A percentile compares a stretch with the other conserved stretches of the same genome.
phyloP scores from a whole-genome alignment of 768 basidiomycete species.

The Naganishia kalamii region DNA sequence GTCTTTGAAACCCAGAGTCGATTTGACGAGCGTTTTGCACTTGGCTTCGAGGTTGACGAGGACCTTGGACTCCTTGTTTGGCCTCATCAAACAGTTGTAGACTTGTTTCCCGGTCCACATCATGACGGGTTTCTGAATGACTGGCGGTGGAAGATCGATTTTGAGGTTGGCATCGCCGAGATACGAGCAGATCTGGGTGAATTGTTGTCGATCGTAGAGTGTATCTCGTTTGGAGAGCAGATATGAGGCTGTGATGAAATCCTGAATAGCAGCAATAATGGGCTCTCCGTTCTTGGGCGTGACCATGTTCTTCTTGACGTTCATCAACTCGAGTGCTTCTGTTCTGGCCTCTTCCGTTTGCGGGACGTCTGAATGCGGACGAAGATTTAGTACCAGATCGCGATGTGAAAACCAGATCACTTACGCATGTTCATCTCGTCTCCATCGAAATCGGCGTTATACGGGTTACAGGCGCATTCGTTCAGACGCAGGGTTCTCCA shows the following conservation, averaged over 20 bases:
- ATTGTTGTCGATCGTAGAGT: constrained; percentile 88
- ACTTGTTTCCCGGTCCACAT: constrained; percentile 99
- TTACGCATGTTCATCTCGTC: constrained; percentile 99
- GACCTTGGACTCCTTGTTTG: constrained; percentile 73
- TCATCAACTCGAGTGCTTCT: constrained; percentile 95
- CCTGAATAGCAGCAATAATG: constrained; percentile 98
- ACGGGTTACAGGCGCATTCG: constrained; percentile 98
- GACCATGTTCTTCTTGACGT: constrained; percentile 90
- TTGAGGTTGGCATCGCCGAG: constrained; percentile 82
- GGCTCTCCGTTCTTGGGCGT: constrained; percentile 98
- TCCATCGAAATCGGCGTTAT: constrained; percentile 98
- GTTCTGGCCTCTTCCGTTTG: constrained; percentile 98
- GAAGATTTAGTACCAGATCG: not conserved
- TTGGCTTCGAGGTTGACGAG: constrained; percentile 92
- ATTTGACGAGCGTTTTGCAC: constrained; percentile 62
- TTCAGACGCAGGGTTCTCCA: constrained; percentile 97
- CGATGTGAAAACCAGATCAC: constrained; percentile 39
- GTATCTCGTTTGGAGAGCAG: constrained; percentile 85
- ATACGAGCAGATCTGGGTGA: constrained; percentile 94
- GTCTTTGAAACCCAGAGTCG: constrained; percentile 51
- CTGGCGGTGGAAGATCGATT: constrained; percentile 91
- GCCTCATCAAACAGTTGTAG: constrained; percentile 95
- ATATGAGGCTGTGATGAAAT: constrained; percentile 98
- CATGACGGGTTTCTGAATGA: constrained; percentile 83
- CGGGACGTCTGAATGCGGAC: constrained; percentile 68